Evolutionary conservation across 2,329 filamentous ascomycete genomes (phyloP).

Genomic region (Sclerotiophoma versabilis): DNA sequence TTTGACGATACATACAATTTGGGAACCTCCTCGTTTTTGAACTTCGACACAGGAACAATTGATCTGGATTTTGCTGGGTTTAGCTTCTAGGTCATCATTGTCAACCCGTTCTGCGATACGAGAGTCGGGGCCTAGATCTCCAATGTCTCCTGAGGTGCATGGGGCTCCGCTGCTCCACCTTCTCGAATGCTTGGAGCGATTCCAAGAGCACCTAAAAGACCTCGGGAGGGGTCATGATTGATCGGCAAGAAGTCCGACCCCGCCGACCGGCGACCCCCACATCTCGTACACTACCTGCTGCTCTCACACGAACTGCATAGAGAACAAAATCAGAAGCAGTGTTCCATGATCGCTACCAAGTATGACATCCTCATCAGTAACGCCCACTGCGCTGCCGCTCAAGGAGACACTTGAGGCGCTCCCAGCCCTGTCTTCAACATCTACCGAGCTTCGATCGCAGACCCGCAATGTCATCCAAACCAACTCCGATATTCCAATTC

Average conservation of each 20-base stretch:
- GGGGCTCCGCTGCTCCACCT: no score
- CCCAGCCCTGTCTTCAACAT: constrained; percentile 22
- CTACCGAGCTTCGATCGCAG: constrained; percentile 27
- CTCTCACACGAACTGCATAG: neutral
- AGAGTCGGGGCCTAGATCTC: neutral
- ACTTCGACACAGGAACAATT: constrained; percentile 36
- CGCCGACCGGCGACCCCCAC: constrained; percentile 11
- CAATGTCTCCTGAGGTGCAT: neutral
- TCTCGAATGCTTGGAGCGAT: no score
- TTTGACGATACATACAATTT: constrained; percentile 36
- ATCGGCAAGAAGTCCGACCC: constrained; percentile 18
- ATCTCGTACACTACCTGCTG: neutral
- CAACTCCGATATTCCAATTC: constrained; percentile 31
- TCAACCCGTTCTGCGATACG: neutral
- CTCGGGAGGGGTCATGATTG: constrained; percentile 6
- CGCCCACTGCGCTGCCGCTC: neutral
- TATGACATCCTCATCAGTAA: neutral
- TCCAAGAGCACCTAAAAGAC: neutral
- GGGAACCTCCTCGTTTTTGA: constrained; percentile 33
- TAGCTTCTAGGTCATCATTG: constrained; percentile 15
- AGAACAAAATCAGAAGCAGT: neutral
- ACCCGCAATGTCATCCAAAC: constrained; percentile 28
- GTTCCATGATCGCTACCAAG: neutral
- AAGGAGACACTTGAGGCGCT: constrained; percentile 26
- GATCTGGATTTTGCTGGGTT: constrained; percentile 35